Base-by-base conservation (phyloP, 1,139 yeast genomes). In the Yamadazyma atmosphaerica region DNA sequence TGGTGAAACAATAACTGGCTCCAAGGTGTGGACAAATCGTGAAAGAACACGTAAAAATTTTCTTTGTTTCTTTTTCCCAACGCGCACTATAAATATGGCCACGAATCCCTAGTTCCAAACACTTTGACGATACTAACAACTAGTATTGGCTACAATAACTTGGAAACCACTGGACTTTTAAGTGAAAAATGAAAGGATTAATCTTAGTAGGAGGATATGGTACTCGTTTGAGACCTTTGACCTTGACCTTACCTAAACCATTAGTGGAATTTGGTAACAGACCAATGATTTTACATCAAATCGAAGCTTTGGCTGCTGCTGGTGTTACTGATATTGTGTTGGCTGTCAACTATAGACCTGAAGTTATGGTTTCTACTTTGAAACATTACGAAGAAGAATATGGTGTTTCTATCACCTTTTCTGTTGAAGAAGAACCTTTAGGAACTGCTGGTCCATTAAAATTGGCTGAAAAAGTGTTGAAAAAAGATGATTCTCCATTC, bases 121-220 rank as follows among this genome's bases (percentile, higher is more conserved):
- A 10, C 30, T 27, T 27, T 27, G 30, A 27, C 30, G 30, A 14
- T 27, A 27, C 26, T 23, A 23, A 5, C 7, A 23, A 9, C 7
- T n/a, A 23, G 26, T 23, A 23, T 19, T 19, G 22, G 22, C 6
- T n/a, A n/a, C n/a, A n/a, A n/a, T n/a, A n/a, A n/a, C n/a, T n/a
- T n/a, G n/a, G n/a, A n/a, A n/a, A n/a, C n/a, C n/a, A n/a, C n/a
- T n/a, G n/a, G n/a, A n/a, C n/a, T 21, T 21, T 21, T 7, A 7
- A 21, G 10, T 10, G 29, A 9, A 39, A 19, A 58, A 92, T 92
- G 98, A 92, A 92, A 78, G 98, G 97, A 63, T 82, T 92, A 68
- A 92, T 92, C 78, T 86, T 92, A 66, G 98, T 92, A 58, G 98
- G 98, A 63, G 98, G 98, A 68, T 92, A 89, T 77, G 99, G 99